Evolutionary conservation across 1,284 basidiomycete genomes (phyloP), one percentile per base, ranked within the genome.

Genomic region (Malassezia sympodialis): DNA sequence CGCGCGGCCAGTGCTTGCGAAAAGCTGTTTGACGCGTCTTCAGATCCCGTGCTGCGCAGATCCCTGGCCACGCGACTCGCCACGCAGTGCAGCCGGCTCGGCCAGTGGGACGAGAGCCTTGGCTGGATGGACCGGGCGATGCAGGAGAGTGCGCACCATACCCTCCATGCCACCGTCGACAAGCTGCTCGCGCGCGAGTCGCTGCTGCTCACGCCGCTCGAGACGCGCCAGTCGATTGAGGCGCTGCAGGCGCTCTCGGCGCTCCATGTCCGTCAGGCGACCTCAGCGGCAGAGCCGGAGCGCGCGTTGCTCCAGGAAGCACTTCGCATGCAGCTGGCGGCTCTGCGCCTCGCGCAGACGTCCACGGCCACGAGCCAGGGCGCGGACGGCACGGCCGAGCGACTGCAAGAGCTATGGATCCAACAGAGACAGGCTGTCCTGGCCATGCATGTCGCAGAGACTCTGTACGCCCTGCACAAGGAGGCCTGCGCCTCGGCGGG

Each of bases 361-460:
- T 19, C 17, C 8, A 39, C 12, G 3, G 37, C 5, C 8, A 10
- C n/a, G 12, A 11, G 57, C 11, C 19, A 58, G 11, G 45, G 45
- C 4, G 35, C 15, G 26, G 2, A 2, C 8, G 41, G 21, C 23
- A 30, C 24, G 5, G 48, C 28, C 8, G 52, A 49, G 0, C 27
- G 41, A 15, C 48, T 72, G 24, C 67, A 72, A 30, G 32, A 17
- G 19, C 32, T 64, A 3, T 70, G 67, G 69, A 34, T 66, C 10
- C 21, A 30, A 14, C 63, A 68, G 31, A 56, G 62, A 43, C 57
- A 65, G n/a, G 60, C 58, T 4, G 51, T 69, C 39, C 31, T 65
- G 3, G 48, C 56, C 26, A 49, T 69, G 32, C 67, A 72, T 39
- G 42, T 70, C 1, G 69, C 67, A 23, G 68, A 72, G 40, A 72